A percentile compares a stretch with the other conserved stretches of the same genome.
Evolutionary conservation across 2,329 filamentous ascomycete species (phyloP).

Genomic region (Metarhizium guizhouense): DNA sequence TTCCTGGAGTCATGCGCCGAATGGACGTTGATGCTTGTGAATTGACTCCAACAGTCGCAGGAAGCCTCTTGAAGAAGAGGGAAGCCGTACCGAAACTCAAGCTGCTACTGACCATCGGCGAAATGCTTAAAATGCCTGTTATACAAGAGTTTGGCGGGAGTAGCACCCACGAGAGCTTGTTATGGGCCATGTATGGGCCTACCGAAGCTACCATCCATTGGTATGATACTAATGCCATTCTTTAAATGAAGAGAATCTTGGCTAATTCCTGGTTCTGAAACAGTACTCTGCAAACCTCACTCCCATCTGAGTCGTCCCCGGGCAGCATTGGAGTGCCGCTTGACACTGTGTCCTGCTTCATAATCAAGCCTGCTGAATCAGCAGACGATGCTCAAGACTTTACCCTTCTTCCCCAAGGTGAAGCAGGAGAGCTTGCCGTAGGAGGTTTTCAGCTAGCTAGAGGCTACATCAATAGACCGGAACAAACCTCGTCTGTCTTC

Average conservation of each 20-base stretch:
- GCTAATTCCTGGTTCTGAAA: slow-evolving; percentile 1
- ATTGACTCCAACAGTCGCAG: slow-evolving; percentile 79
- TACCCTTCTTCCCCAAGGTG: slow-evolving; percentile 52
- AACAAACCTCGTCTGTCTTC: slow-evolving; percentile 67
- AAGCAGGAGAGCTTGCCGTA: slow-evolving; percentile 71
- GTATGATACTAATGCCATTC: slow-evolving; percentile 22
- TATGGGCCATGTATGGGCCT: slow-evolving; percentile 92
- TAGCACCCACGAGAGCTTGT: slow-evolving; percentile 44
- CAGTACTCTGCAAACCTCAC: slow-evolving; percentile 60
- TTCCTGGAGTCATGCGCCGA: slow-evolving; percentile 55
- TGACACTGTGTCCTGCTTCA: slow-evolving; percentile 70
- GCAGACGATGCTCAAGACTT: slow-evolving; percentile 21
- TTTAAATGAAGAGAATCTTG: background rate
- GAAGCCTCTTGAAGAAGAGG: slow-evolving; percentile 63
- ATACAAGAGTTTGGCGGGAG: slow-evolving; percentile 69
- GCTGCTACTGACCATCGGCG: slow-evolving; percentile 77
- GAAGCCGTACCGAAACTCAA: slow-evolving; percentile 57
- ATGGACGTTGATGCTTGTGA: slow-evolving; percentile 76
- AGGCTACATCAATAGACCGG: slow-evolving; percentile 72
- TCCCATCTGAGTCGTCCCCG: slow-evolving; percentile 46
- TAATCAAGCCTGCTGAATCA: slow-evolving; percentile 42
- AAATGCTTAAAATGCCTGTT: slow-evolving; percentile 77
- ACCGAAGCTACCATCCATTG: slow-evolving; percentile 89
- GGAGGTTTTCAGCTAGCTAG: slow-evolving; percentile 72
- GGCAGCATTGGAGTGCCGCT: slow-evolving; percentile 70